Base-by-base conservation (phyloP, 805 yeast genomes). In the Nakazawaea wyomingensis region DNA sequence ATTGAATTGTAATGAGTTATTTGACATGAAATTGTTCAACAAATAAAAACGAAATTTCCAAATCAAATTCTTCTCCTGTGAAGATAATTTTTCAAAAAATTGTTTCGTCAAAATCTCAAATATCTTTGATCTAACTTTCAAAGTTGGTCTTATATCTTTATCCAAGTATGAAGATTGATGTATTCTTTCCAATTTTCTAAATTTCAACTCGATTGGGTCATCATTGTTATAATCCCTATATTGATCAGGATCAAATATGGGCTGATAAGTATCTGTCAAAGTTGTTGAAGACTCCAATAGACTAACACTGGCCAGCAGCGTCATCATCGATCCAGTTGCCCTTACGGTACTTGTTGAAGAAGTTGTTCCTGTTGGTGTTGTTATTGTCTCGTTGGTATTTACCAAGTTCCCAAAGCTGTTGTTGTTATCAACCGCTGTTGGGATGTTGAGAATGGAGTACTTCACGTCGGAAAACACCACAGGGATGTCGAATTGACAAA, bases 11-110 rank as follows among this genome's bases (percentile, higher is more conserved):
- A 59, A 48, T 14, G 54, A 55, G 17, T 41, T 37, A 43, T 59
- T 60, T 21, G 59, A 39, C 6, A 64, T 54, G 26, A 62, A 50
- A 52, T 80, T 80, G 41, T 80, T 74, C n/a, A 85, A 67, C 16
- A 85, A 63, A 60, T 81, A 90, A 62, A 85, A 93, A 42, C 98
- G 66, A 61, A 84, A 91, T 60, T 85, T 86, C 97, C 98, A 91
- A 8, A 91, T 72, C 54, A 88, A 62, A 50, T 88, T 87, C 65
- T 85, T 87, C 51, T 91, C 96, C 55, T 82, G 80, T 40, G 85
- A 90, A 5, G 82, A 74, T 37, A 93, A 67, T 51, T 80, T 85
- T 41, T 85, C 85, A 34, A 87, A 91, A 4, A 96, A 89, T 3
- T 96, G 90, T 54, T 82, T 86, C 19, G 69, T 68, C 41, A 91